Percentiles rank a stretch among this genome's conserved stretches.
Conservation (phyloP, 345 rosid genomes). For the Eucalyptus marginata region DNA sequence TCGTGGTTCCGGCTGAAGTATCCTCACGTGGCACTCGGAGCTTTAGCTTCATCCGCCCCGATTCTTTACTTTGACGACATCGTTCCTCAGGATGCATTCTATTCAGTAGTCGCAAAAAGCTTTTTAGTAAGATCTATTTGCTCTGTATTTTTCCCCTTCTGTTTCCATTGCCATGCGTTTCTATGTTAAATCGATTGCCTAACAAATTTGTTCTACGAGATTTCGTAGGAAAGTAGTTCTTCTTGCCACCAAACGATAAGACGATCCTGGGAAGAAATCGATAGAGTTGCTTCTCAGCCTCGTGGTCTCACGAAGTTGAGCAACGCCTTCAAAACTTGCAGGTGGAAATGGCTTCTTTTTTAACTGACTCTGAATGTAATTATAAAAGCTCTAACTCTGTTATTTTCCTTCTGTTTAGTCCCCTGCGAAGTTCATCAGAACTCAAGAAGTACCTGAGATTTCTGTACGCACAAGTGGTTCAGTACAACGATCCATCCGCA, state of each 20-base stretch:
- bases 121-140: conserved; percentile 4
- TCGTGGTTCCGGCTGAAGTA: conserved; percentile 20
- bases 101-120: background rate
- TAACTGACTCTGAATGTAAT: background rate
- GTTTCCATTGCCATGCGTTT: background rate
- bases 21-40: conserved; percentile 16
- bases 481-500: conserved; percentile 22
- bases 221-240: conserved; percentile 11
- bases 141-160: background rate
- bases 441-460: conserved; percentile 15
- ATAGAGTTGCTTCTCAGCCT: background rate
- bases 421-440: conserved; percentile 3
- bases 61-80: conserved; percentile 10
- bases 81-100: conserved; percentile 5
- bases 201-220: background rate
- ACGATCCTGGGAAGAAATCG: conserved; percentile 14
- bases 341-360: background rate
- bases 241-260: conserved; percentile 12
- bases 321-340: conserved; percentile 18
- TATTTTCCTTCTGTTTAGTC: background rate
- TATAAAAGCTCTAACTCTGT: background rate
- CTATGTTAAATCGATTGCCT: background rate
- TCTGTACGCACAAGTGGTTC: conserved; percentile 20
- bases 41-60: conserved; percentile 32
- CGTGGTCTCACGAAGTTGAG: conserved; percentile 11